A percentile compares a stretch with the other conserved stretches of the same genome.
phyloP scores from a whole-genome alignment of 345 rosid genomes.

The Stellera chamaejasme region DNA sequence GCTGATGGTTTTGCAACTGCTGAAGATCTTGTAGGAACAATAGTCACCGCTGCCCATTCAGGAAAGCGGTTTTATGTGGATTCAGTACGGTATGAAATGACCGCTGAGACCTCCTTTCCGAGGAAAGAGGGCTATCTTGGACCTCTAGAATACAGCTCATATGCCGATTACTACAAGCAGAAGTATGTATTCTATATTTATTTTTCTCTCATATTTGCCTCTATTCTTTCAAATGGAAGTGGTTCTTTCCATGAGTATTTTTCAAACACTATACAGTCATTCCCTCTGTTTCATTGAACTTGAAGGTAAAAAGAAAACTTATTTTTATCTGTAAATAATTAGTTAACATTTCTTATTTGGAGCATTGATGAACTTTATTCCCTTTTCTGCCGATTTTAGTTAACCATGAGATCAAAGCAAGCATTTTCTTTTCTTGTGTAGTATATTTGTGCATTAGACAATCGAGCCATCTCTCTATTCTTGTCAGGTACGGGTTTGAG shows the following conservation, averaged over 20 bases:
- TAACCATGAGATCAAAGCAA: constrained; percentile 28
- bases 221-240: background rate
- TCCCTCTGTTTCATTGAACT: constrained; percentile 44
- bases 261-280: constrained; percentile 15
- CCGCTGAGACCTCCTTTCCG: constrained; percentile 90
- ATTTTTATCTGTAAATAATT: constrained; percentile 20
- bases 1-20: constrained; percentile 58
- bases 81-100: constrained; percentile 79
- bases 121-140: constrained; percentile 99
- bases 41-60: constrained; percentile 95
- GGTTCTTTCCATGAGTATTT: constrained; percentile 9
- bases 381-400: constrained; percentile 19
- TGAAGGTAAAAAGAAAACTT: constrained; percentile 35
- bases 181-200: constrained; percentile 43
- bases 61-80: constrained; percentile 98
- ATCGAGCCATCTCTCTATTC: constrained; percentile 27
- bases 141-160: constrained; percentile 90
- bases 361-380: constrained; percentile 5
- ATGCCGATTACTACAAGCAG: constrained; percentile 89
- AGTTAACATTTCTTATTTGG: constrained; percentile 17
- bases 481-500: constrained; percentile 85
- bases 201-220: background rate
- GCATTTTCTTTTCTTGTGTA: constrained; percentile 46
- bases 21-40: constrained; percentile 69
- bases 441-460: constrained; percentile 36